Conservation (phyloP, 352 stramenopile genomes). For the Phytophthora meadii region DNA sequence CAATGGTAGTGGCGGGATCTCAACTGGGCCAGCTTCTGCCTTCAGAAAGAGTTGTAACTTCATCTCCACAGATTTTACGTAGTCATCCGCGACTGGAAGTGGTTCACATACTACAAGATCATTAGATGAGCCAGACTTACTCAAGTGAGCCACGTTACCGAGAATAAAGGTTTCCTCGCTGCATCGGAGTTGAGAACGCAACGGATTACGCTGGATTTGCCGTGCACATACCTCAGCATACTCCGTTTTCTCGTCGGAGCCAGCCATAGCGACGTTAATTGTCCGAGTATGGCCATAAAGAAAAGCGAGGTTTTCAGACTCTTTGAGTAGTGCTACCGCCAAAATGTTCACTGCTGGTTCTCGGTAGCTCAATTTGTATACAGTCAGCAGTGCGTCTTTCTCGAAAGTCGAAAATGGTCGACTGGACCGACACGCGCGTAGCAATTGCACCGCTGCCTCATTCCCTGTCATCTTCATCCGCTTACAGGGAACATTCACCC, state of each 20-base stretch:
- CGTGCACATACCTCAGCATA: conserved; percentile 22
- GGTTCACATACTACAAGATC: conserved; percentile 7
- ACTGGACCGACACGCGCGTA: conserved; percentile 47
- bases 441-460: conserved; percentile 50
- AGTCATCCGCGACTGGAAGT: conserved; percentile 24
- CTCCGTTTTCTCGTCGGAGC: conserved; percentile 20
- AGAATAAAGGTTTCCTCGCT: conserved; percentile 22
- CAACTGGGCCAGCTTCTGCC: not conserved
- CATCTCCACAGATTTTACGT: conserved; percentile 27
- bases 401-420: conserved; percentile 42
- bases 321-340: conserved; percentile 28
- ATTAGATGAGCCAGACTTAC: not conserved
- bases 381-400: conserved; percentile 21
- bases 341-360: conserved; percentile 51
- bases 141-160: conserved; percentile 7
- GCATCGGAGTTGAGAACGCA: conserved; percentile 29
- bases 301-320: conserved; percentile 42
- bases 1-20: conserved; percentile 33
- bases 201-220: conserved; percentile 20
- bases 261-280: conserved; percentile 1
- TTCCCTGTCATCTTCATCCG: conserved; percentile 50
- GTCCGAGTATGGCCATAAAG: conserved; percentile 21
- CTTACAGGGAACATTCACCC: conserved; percentile 33
- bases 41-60: conserved; percentile 7
- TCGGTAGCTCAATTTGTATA: conserved; percentile 43